A percentile compares a stretch with the other conserved stretches of the same genome.
phyloP scores from a whole-genome alignment of 2,329 filamentous ascomycete genomes.

The Rutstroemia sp. region DNA sequence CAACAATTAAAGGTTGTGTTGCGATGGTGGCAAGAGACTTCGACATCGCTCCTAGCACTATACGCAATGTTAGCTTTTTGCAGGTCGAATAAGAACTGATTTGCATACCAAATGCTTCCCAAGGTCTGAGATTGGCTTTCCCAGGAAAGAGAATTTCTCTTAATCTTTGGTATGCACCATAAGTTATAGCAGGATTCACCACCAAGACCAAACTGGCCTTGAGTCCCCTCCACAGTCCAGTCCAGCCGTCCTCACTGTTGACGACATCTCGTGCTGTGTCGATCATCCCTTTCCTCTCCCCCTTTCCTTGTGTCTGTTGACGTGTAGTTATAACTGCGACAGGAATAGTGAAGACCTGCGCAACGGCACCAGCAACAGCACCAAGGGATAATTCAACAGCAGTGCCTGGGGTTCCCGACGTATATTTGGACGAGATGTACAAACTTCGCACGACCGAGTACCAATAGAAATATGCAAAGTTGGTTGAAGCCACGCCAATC shows the following conservation, averaged over 20 bases:
- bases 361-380: constrained; percentile 80
- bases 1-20: constrained; percentile 94
- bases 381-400: constrained; percentile 77
- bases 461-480: constrained; percentile 99
- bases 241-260: constrained; percentile 80
- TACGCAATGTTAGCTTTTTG: not conserved
- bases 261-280: constrained; percentile 87
- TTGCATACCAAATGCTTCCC: constrained; percentile 83
- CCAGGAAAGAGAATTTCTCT: constrained; percentile 71
- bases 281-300: constrained; percentile 76
- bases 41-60: constrained; percentile 86
- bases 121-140: constrained; percentile 66
- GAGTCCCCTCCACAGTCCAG: constrained; percentile 86
- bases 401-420: constrained; percentile 63
- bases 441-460: constrained; percentile 81
- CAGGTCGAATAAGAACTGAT: not conserved
- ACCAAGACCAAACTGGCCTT: constrained; percentile 95
- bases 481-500: constrained; percentile 89
- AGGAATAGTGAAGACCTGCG: constrained; percentile 93
- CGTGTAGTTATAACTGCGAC: constrained; percentile 92
- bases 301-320: constrained; percentile 85
- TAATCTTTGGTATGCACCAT: constrained; percentile 89
- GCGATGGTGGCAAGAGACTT: constrained; percentile 86
- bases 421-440: constrained; percentile 57
- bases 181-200: constrained; percentile 94